Evolutionary conservation across 2,329 filamentous ascomycete species (phyloP).

Genomic region (Pyrenophora graminea): DNA sequence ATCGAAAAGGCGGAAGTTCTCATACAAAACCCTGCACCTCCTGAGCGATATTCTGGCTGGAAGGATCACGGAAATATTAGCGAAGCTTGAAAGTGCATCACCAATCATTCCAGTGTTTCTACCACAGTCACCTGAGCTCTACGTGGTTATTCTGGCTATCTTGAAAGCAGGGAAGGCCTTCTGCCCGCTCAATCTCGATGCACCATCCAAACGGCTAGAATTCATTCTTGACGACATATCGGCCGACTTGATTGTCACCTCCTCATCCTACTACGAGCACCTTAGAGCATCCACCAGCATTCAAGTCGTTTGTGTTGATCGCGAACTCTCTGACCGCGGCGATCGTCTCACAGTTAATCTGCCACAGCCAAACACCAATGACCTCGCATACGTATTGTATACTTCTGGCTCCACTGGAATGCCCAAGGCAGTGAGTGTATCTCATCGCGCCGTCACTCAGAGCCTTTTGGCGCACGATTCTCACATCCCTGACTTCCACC

Average conservation of each 20-base stretch:
- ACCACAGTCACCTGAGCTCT: slow-evolving; percentile 76
- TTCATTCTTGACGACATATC: slow-evolving; percentile 81
- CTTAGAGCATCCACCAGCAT: slow-evolving; percentile 45
- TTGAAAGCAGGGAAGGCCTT: slow-evolving; percentile 84
- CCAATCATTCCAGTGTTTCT: slow-evolving; percentile 74
- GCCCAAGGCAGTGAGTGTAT: slow-evolving; percentile 84
- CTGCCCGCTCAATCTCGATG: slow-evolving; percentile 80
- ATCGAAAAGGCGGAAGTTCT: slow-evolving; percentile 54
- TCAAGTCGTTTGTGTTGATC: slow-evolving; percentile 51
- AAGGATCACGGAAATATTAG: slow-evolving; percentile 23
- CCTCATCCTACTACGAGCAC: slow-evolving; percentile 50
- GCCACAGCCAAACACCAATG: slow-evolving; percentile 23
- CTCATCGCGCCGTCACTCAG: slow-evolving; percentile 79
- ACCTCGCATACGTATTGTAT: slow-evolving; percentile 87
- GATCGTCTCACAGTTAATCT: neutral
- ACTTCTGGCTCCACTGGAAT: slow-evolving; percentile 88
- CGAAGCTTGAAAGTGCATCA: slow-evolving; percentile 38
- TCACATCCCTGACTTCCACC: slow-evolving; percentile 73
- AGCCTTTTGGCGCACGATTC: slow-evolving; percentile 79
- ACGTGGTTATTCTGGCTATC: slow-evolving; percentile 75
- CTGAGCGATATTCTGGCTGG: slow-evolving; percentile 61
- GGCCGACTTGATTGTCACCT: slow-evolving; percentile 71
- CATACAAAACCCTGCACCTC: slow-evolving; percentile 66
- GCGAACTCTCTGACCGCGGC: slow-evolving; percentile 38
- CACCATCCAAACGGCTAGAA: slow-evolving; percentile 73